Evolutionary conservation across 768 basidiomycete genomes (phyloP), one percentile per base, ranked within the genome.

Genomic region (Cyclocybe cylindracea): DNA sequence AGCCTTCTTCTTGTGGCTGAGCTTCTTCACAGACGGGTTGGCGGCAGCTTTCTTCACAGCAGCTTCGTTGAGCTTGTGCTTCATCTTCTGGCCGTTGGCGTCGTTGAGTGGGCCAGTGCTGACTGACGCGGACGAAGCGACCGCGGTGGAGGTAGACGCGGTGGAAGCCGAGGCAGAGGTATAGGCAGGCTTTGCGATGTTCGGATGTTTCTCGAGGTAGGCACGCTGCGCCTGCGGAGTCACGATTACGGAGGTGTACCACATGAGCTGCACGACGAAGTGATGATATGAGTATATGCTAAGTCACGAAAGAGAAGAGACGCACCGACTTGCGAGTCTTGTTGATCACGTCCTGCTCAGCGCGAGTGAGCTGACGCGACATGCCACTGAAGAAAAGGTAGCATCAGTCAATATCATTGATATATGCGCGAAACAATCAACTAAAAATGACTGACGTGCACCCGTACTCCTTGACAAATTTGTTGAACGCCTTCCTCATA

Each of bases 291-390:
- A 31, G 18, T 41, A 11, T 19, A 16, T 24, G 18, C 5, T 2
- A 2, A 39, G 18, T 29, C 7, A 32, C 13, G 2, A 33, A 31
- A 33, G 19, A 24, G 18, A 50, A 7, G 24, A 11, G 46, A 38
- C 60, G 29, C 36, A 68, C 66, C 18, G 62, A 66, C 63, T 68
- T 65, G 40, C 66, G 62, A 34, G 51, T 55, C 49, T 66, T 66
- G 51, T 66, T 64, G 50, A 68, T 61, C 41, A 60, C 51, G 49
- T 66, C 62, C 58, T 68, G 65, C 50, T 68, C 66, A 37, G 52
- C 62, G 16, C 65, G 56, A 10, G 60, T 64, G 36, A 68, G 35
- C 44, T 65, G 65, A 10, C 64, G 45, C 32, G 59, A 60, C 7
- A 60, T 60, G 16, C 58, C 57, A 16, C 66, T 68, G 34, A 31